These are phyloP conservation scores for Chrysoporthe puriensis DNA, from an alignment of 2,329 filamentous ascomycete genomes.

Conservation along the genomic window DNA sequence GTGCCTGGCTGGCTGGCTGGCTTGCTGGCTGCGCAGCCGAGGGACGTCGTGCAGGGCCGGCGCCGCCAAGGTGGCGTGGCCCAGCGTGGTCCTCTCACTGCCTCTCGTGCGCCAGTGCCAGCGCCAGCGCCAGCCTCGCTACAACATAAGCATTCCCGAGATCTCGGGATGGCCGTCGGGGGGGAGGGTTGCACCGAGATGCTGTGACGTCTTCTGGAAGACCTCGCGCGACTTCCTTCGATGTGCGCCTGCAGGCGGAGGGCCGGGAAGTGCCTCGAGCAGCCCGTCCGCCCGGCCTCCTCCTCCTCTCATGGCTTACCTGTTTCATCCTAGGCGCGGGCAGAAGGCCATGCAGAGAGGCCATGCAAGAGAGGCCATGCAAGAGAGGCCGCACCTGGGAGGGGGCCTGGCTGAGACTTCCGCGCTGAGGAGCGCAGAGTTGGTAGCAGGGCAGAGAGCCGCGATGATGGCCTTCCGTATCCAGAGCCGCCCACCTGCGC, in stretches of 20 bases:
- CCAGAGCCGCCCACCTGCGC: not conserved
- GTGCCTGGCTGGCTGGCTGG: not conserved
- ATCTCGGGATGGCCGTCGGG: conserved; percentile 1
- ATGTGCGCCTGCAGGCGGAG: not conserved
- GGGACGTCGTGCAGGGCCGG: not conserved
- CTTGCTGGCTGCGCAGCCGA: not conserved
- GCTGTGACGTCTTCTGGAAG: conserved; percentile 11
- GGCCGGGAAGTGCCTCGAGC: not conserved
- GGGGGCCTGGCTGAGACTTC: conserved; percentile 11
- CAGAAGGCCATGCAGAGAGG: not conserved
- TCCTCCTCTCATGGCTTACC: not conserved
- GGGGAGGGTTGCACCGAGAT: conserved; percentile 1
- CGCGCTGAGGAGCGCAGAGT: not conserved
- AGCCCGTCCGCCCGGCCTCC: not conserved
- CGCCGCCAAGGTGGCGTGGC: not conserved
- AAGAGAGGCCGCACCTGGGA: not conserved
- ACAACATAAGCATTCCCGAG: conserved; percentile 4
- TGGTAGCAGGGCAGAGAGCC: not conserved
- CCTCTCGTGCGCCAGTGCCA: not conserved
- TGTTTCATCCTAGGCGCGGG: conserved; percentile 1
- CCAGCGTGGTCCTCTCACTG: not conserved
- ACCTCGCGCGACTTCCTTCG: not conserved
- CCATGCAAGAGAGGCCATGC: conserved; percentile 7
- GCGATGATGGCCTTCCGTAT: not conserved
- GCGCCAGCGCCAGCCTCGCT: not conserved